Conservation (phyloP, 257 asterid species). For the Jacaranda mimosifolia region DNA sequence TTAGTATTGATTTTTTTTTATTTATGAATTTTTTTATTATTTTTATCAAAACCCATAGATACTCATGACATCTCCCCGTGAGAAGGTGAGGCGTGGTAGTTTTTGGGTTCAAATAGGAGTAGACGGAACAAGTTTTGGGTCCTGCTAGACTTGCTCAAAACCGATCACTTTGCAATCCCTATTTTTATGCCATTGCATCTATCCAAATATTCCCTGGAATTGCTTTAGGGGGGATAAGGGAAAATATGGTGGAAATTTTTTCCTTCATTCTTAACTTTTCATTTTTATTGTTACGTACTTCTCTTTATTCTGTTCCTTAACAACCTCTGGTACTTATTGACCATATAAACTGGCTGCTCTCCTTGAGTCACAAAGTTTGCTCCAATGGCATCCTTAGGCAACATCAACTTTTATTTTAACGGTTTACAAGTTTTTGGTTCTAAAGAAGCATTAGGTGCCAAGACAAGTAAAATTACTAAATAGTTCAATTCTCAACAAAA, state of each 20-base stretch:
- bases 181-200: not conserved
- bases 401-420: not conserved
- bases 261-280: not conserved
- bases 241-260: not conserved
- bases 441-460: not conserved
- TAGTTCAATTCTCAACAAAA: conserved; percentile 9
- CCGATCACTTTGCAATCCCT: too few relatives aligned
- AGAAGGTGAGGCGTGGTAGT: too few relatives aligned
- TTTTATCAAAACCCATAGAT: too few relatives aligned
- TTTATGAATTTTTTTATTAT: too few relatives aligned
- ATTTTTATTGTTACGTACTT: not conserved
- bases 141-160: too few relatives aligned
- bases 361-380: not conserved
- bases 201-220: not conserved
- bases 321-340: not conserved
- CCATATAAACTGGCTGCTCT: not conserved
- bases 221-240: too few relatives aligned
- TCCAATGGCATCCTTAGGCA: not conserved
- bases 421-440: not conserved
- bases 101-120: too few relatives aligned
- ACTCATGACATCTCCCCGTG: too few relatives aligned
- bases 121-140: too few relatives aligned
- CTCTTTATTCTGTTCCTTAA: not conserved
- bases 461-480: not conserved
- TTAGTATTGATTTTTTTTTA: too few relatives aligned